A percentile compares a stretch with the other conserved stretches of the same genome.
Conservation (phyloP, 495 filamentous ascomycete species). For the Aspergillus affinis region DNA sequence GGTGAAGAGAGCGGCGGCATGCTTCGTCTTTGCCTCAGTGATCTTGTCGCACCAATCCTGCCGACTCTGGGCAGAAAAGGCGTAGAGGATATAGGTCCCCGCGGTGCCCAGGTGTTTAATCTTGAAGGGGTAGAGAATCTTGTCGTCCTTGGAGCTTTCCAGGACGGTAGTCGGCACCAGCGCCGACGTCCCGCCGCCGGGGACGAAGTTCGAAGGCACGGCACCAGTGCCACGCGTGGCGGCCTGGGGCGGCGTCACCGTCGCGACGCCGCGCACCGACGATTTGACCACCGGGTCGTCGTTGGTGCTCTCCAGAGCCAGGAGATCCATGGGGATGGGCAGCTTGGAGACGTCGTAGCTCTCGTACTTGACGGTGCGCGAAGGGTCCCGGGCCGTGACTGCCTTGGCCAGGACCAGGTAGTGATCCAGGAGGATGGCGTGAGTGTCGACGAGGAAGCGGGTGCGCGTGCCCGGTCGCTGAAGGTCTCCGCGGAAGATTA, state of each 20-base stretch:
- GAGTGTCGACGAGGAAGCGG: constrained; percentile 89
- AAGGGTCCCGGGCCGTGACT: constrained; percentile 62
- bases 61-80: constrained; percentile 67
- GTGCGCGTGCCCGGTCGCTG: constrained; percentile 79
- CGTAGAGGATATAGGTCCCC: constrained; percentile 84
- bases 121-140: constrained; percentile 88
- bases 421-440: constrained; percentile 93
- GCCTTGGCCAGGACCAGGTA: constrained; percentile 92
- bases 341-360: constrained; percentile 94
- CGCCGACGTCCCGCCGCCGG: constrained; percentile 59
- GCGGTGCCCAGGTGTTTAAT: constrained; percentile 92
- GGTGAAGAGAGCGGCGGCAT: constrained; percentile 81
- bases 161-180: constrained; percentile 51
- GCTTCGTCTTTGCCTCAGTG: constrained; percentile 87
- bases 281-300: constrained; percentile 90
- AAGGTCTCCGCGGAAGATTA: constrained; percentile 87
- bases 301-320: constrained; percentile 85
- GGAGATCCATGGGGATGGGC: constrained; percentile 95
- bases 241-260: constrained; percentile 52
- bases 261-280: constrained; percentile 69
- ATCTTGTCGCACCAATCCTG: constrained; percentile 93
- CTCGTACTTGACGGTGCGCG: constrained; percentile 69
- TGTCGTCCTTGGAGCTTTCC: constrained; percentile 65
- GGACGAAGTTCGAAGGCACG: constrained; percentile 62
- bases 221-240: constrained; percentile 46